phyloP scores from a whole-genome alignment of 2,329 filamentous ascomycete species.

The Sarocladiaceae sp. region DNA sequence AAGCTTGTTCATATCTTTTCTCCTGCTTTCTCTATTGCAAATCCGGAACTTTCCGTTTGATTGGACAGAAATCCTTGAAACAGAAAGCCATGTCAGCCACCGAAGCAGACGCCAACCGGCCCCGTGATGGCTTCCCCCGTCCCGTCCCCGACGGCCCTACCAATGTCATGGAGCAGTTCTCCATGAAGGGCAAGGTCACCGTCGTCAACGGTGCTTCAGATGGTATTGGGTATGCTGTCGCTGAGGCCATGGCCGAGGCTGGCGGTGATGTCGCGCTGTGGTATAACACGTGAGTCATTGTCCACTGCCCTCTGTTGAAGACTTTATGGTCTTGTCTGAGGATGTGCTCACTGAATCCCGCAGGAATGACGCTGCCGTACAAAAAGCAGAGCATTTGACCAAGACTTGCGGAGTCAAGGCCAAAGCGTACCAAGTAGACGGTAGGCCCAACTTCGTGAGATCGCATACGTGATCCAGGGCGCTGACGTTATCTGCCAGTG shows the following conservation, averaged over 20 bases:
- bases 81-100: background rate
- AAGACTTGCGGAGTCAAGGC: conserved; percentile 28
- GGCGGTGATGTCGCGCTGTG: conserved; percentile 30
- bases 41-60: too few species aligned
- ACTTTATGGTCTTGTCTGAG: too few species aligned
- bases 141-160: conserved; percentile 12
- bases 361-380: conserved; percentile 26
- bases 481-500: conserved; percentile 21
- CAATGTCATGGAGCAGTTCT: conserved; percentile 39
- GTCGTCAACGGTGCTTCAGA: conserved; percentile 39
- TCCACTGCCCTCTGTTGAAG: too few species aligned
- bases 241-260: conserved; percentile 40
- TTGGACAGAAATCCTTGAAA: background rate
- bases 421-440: conserved; percentile 36
- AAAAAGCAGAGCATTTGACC: conserved; percentile 27
- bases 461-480: background rate
- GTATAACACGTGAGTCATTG: conserved; percentile 23
- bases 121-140: conserved; percentile 2
- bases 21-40: too few species aligned
- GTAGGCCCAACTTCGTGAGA: conserved; percentile 14
- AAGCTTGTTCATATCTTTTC: too few species aligned
- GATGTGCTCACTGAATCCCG: background rate
- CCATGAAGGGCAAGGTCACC: conserved; percentile 32
- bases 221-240: conserved; percentile 37
- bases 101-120: background rate